A percentile compares a stretch with the other conserved stretches of the same genome.
phyloP scores from a whole-genome alignment of 2,329 filamentous ascomycete genomes.

The Paradendryphiella salina region DNA sequence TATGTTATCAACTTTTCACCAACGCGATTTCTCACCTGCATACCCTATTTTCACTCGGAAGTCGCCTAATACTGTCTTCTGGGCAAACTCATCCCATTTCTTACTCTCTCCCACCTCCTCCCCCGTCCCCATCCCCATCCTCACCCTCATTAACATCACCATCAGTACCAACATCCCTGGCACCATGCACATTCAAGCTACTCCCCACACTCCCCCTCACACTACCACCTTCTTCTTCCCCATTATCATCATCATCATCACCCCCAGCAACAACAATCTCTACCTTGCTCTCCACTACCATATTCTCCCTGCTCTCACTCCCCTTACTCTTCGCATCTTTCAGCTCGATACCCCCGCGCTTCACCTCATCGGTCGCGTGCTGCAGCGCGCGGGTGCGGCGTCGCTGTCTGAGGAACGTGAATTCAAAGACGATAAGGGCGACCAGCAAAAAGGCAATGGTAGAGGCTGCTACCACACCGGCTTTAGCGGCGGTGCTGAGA shows the following conservation, averaged over 20 bases:
- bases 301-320: constrained; percentile 25
- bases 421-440: constrained; percentile 15
- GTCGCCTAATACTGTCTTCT: no score
- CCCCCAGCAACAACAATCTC: constrained; percentile 28
- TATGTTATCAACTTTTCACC: no score
- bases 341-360: constrained; percentile 6
- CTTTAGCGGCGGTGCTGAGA: constrained; percentile 11
- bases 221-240: constrained; percentile 10
- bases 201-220: constrained; percentile 7
- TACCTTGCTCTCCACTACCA: constrained; percentile 32
- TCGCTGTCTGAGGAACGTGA: constrained; percentile 23
- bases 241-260: constrained; percentile 2
- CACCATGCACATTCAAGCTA: background rate
- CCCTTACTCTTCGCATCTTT: constrained; percentile 3
- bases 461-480: constrained; percentile 11
- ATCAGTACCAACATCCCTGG: constrained; percentile 11
- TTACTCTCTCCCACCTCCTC: constrained; percentile 4
- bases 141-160: background rate
- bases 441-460: constrained; percentile 10
- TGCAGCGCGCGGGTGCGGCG: constrained; percentile 23
- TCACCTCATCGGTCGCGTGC: constrained; percentile 27
- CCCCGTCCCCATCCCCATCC: constrained; percentile 23
- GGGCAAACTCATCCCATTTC: constrained; percentile 18
- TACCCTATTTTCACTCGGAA: no score
- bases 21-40: no score